Base-by-base conservation (phyloP, 768 basidiomycete genomes). In the Clavaria fumosa region DNA sequence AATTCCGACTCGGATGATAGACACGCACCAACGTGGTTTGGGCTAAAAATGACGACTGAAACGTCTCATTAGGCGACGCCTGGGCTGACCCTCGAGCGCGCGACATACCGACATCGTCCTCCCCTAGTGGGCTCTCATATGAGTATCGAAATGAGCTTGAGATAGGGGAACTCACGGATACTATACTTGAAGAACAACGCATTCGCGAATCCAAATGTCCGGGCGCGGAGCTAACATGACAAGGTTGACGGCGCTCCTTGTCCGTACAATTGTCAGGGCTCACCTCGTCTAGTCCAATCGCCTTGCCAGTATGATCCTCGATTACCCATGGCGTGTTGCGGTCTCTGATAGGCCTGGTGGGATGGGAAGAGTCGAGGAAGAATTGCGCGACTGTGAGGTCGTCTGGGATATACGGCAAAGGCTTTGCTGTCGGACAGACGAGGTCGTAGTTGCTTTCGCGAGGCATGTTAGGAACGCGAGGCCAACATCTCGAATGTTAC, bases 361-460 rank as follows among this genome's bases (percentile, higher is more conserved):
- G 36, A 5, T 61, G 53, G 30, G 67, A 58, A 17, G 49, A 51
- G 37, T 70, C 66, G 12, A 80, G 60, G 31, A 80, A 60, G 50
- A 80, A 80, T 52, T 80, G 78, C 5, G 77, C 69, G 6, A 80
- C 59, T 15, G 68, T 70, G 27, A 79, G 54, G 53, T 78, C 52
- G 46, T 79, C 75, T 11, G 77, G 77, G 37, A 77, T 70, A 40
- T 43, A 44, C 2, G 66, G 64, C 11, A 66, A 49, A 18, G 52
- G 48, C 17, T 50, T 43, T 21, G 23, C 11, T n/a, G 44, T 36
- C 14, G 26, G 14, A 14, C 14, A 14, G 26, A 28, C n/a, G n/a
- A n/a, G n/a, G n/a, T n/a, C n/a, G n/a, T n/a, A n/a, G n/a, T n/a
- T n/a, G n/a, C n/a, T n/a, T n/a, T n/a, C n/a, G n/a, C n/a, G n/a